Evolutionary conservation across 2,329 filamentous ascomycete genomes (phyloP).

Genomic region (Herpomyces periplanetae): DNA sequence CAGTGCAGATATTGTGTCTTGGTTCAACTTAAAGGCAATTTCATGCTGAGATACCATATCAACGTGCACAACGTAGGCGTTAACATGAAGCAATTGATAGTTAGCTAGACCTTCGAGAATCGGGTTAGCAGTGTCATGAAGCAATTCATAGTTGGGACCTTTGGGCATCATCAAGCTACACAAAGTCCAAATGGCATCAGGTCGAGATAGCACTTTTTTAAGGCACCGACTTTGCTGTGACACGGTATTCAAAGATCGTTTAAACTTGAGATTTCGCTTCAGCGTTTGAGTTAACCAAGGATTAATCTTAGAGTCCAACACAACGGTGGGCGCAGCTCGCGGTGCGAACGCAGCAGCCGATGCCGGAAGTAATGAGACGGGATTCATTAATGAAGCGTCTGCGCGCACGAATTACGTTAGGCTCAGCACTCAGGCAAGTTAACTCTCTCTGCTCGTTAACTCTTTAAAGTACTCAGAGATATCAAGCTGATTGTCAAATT

Average conservation of each 20-base stretch:
- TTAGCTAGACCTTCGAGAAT: constrained; percentile 60
- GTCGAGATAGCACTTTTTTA: constrained; percentile 60
- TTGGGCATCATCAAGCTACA: constrained; percentile 75
- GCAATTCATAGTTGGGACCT: constrained; percentile 44
- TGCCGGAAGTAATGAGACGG: constrained; percentile 61
- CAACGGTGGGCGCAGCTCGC: constrained; percentile 67
- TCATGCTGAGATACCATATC: constrained; percentile 95
- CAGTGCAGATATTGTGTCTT: constrained; percentile 64
- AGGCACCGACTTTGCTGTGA: constrained; percentile 80
- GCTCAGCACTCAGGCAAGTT: too few species aligned
- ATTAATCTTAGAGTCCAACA: constrained; percentile 62
- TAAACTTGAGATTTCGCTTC: constrained; percentile 83
- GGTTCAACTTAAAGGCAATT: constrained; percentile 85
- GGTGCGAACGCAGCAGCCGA: constrained; percentile 89
- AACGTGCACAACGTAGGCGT: constrained; percentile 92
- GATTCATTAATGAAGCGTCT: too few species aligned
- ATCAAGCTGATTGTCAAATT: too few species aligned
- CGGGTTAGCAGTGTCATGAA: constrained; percentile 38
- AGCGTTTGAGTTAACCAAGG: constrained; percentile 86
- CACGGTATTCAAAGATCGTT: constrained; percentile 84
- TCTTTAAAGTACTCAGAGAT: too few species aligned
- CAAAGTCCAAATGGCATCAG: constrained; percentile 73
- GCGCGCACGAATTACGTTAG: too few species aligned
- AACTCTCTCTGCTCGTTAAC: too few species aligned
- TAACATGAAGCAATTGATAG: constrained; percentile 64